These are phyloP conservation scores for Fusarium camptoceras DNA, from an alignment of 2,329 filamentous ascomycete species.

Conservation along the genomic window DNA sequence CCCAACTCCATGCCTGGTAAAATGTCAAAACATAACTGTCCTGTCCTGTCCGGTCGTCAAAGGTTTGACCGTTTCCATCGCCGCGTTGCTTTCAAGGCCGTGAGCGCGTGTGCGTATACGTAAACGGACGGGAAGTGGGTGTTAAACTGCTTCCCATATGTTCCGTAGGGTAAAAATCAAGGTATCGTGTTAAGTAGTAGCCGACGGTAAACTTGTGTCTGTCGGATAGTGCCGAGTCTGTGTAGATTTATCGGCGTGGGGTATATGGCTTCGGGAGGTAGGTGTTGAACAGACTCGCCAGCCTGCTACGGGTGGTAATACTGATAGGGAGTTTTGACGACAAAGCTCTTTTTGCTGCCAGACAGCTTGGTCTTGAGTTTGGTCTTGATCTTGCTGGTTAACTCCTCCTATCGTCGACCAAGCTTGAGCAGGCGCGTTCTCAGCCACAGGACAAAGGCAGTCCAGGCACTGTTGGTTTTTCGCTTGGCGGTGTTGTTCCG, in stretches of 20 bases:
- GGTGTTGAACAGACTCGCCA: conserved; percentile 4
- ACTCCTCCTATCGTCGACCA: conserved; percentile 53
- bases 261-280: conserved; percentile 32
- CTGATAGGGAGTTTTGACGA: conserved; percentile 24
- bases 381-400: conserved; percentile 36
- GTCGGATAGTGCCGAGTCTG: conserved; percentile 12
- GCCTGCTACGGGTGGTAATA: conserved; percentile 20
- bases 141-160: conserved; percentile 19
- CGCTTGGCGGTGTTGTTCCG: conserved; percentile 65
- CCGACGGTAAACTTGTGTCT: conserved; percentile 12
- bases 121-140: conserved; percentile 20
- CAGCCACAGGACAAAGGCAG: conserved; percentile 72
- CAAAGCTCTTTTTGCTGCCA: conserved; percentile 21
- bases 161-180: conserved; percentile 18
- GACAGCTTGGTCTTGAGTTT: conserved; percentile 27
- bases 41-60: conserved; percentile 18
- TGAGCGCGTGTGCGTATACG: conserved; percentile 32
- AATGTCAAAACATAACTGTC: conserved; percentile 34
- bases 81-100: conserved; percentile 39
- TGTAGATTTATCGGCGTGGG: conserved; percentile 17
- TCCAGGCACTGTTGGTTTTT: conserved; percentile 72
- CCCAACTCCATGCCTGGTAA: conserved; percentile 42
- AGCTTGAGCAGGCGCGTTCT: conserved; percentile 63
- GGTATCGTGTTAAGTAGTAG: conserved; percentile 13
- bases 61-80: conserved; percentile 19